Base-by-base conservation (phyloP, 805 yeast genomes). In the Lipomyces yamanashiensis region DNA sequence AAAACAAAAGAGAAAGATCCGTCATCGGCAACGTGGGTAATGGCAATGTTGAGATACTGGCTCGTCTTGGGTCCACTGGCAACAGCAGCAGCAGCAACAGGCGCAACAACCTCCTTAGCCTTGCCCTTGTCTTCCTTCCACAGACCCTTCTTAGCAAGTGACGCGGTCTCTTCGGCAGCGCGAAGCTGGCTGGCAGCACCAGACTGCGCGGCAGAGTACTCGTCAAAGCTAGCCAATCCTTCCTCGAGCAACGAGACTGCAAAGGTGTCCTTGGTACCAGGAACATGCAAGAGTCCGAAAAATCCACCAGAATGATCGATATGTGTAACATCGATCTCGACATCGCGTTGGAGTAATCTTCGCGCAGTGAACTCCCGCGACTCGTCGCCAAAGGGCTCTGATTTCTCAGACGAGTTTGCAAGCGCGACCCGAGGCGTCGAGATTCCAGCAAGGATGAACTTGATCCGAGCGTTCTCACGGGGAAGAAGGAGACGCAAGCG, bases 261-360 rank as follows among this genome's bases (percentile, higher is more conserved):
- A 49, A 76, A 71, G 8, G 74, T 58, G 21, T 67, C 73, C 44
- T 70, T 70, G 36, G 64, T 59, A 8, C 75, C 74, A 13, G 82
- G 82, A 10, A 84, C 71, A 72, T 78, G 88, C 57, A 89, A 71
- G 71, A 86, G 84, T 53, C 96, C 95, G 71, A 89, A 84, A 72
- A 91, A 91, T 0, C 89, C 90, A 62, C 96, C 96, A 61, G 87
- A 80, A 72, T 86, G 88, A 74, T 91, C 97, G 58, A 84, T 83
- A 62, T 84, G 87, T 68, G 84, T 84, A 21, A 90, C 82, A 59
- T 87, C 87, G 67, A 90, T 78, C 67, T 83, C 85, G 49, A 90
- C 89, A 66, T 86, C 90, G 72, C 91, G 83, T 77, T 90, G 97
- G 74, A 85, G 79, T 57, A 83, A 80, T 64, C 82, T 82, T 65